Percentiles rank a stretch among this genome's conserved stretches.
Evolutionary conservation across 805 yeast species (phyloP).

Genomic region (Lipomyces orientalis): DNA sequence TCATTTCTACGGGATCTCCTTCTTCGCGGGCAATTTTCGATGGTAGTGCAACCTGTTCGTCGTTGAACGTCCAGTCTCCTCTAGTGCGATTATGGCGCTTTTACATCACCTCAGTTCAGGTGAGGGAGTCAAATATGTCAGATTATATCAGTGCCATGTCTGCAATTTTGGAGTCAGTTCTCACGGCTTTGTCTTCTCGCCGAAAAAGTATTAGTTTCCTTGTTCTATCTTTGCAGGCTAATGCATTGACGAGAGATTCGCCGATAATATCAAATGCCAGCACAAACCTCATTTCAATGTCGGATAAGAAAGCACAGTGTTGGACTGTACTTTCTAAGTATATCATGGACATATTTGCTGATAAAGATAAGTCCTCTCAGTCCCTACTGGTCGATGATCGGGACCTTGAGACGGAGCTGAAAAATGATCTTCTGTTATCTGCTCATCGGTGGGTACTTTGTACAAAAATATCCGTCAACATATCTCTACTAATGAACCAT

Average conservation of each 20-base stretch:
- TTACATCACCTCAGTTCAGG: slow-evolving; percentile 2
- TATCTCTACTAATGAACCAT: not conserved
- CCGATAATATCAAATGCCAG: not conserved
- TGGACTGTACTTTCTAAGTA: not conserved
- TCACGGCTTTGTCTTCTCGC: not conserved
- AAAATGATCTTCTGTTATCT: not conserved
- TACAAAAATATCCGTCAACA: not conserved
- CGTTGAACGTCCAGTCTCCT: slow-evolving; percentile 8
- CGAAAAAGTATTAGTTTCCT: slow-evolving; percentile 12
- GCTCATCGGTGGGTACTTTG: not conserved
- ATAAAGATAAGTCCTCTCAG: not conserved
- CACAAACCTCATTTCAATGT: not conserved
- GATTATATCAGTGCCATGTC: not conserved
- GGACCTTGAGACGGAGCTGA: not conserved
- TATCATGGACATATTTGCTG: not conserved
- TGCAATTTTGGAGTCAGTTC: not conserved
- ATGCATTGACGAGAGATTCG: not conserved
- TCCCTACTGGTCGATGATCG: not conserved
- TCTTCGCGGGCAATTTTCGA: slow-evolving; percentile 5
- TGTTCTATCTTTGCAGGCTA: not conserved
- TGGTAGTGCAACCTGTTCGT: not conserved
- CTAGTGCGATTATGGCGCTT: slow-evolving; percentile 12
- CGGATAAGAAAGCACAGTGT: slow-evolving; percentile 1
- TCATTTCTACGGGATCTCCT: slow-evolving; percentile 17
- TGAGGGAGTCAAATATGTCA: not conserved